Percentiles rank a stretch among this genome's conserved stretches.
Evolutionary conservation across 1,139 yeast species (phyloP).

Genomic region (Petasospora fabianii): DNA sequence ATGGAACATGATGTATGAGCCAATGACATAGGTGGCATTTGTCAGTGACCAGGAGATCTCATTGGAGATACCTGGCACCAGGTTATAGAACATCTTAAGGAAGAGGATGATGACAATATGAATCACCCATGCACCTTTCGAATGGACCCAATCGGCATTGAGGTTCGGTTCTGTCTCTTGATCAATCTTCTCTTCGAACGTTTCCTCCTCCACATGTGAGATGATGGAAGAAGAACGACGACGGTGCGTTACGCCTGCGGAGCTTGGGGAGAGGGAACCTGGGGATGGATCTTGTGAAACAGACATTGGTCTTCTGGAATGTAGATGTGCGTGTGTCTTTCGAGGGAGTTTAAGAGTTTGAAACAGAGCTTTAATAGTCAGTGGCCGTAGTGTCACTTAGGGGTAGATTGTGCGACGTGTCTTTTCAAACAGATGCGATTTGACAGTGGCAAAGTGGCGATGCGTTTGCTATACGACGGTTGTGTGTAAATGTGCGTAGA

Average conservation of each 20-base stretch:
- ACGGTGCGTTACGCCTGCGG: conserved; percentile 21
- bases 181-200: conserved; percentile 87
- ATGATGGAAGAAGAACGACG: conserved; percentile 68
- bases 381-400: too few species aligned
- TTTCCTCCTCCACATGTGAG: conserved; percentile 89
- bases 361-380: too few species aligned
- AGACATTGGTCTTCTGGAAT: conserved; percentile 3
- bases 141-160: conserved; percentile 95
- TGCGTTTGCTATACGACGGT: too few species aligned
- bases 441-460: too few species aligned
- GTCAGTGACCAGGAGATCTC: conserved; percentile 95
- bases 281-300: conserved; percentile 14
- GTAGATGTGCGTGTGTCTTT: too few species aligned
- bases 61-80: conserved; percentile 69
- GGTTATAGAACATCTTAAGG: conserved; percentile 71
- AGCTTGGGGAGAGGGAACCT: conserved; percentile 18
- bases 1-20: conserved; percentile 94
- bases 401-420: too few species aligned
- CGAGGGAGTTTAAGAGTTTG: too few species aligned
- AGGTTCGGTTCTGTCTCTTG: conserved; percentile 85
- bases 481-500: too few species aligned
- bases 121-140: conserved; percentile 93
- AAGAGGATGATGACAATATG: conserved; percentile 79
- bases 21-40: conserved; percentile 82
- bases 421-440: too few species aligned